phyloP scores from a whole-genome alignment of 257 asterid species.

The Cinchona pubescens region DNA sequence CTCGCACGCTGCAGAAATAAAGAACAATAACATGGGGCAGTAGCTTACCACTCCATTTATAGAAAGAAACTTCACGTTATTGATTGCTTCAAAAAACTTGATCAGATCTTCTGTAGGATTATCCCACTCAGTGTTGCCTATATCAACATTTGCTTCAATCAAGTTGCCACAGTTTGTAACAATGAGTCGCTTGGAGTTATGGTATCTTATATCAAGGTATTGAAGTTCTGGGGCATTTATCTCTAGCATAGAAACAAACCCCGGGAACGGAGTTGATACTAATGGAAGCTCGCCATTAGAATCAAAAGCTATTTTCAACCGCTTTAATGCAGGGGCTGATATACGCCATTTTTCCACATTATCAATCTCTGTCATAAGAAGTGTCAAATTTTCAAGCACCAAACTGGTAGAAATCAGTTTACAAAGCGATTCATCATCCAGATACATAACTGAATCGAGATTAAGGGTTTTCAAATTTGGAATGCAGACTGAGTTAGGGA shows the following conservation, averaged over 20 bases:
- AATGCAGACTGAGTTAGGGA: not conserved
- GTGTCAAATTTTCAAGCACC: constrained; percentile 7
- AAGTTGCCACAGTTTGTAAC: not conserved
- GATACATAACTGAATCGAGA: not conserved
- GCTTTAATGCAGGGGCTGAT: not conserved
- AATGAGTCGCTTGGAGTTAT: not conserved
- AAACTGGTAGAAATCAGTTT: not conserved
- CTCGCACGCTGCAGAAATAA: no score
- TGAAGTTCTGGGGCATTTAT: not conserved
- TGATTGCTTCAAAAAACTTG: not conserved
- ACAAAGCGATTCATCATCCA: not conserved
- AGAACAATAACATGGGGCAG: not conserved
- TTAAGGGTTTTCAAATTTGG: not conserved
- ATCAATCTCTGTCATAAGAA: not conserved
- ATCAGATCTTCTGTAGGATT: not conserved
- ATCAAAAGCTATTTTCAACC: not conserved
- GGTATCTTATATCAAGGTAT: not conserved
- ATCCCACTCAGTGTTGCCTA: not conserved
- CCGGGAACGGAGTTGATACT: no score
- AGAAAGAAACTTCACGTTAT: not conserved
- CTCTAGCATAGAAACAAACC: not conserved
- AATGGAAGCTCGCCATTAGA: no score
- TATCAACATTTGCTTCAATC: not conserved
- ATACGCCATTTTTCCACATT: not conserved
- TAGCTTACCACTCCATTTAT: not conserved